Base-by-base conservation (phyloP, 345 rosid species). In the Eucalyptus lansdowneana region DNA sequence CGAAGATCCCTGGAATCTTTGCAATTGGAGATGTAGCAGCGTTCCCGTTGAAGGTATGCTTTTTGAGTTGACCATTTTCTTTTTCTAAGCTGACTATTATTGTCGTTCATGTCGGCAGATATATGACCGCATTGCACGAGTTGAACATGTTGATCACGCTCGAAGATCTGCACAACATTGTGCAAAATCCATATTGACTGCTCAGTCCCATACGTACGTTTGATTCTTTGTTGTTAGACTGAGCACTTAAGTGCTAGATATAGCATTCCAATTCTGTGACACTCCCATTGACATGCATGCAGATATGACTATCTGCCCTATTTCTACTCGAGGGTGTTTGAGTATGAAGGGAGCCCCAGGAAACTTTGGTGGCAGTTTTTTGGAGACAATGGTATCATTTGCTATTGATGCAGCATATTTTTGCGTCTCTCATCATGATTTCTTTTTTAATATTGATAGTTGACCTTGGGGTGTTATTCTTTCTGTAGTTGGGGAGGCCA, bases 21-120 rank as follows among this genome's bases (percentile, higher is more conserved):
- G 98, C 98, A 91, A 93, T 98, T 89, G 99, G 99, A 94, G 99
- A 98, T 92, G 97, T 97, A 4, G 99, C 99, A 91, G 98, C 99
- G 86, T 98, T 98, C 92, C 99, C 98, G 4, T 91, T 98, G 89
- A 96, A 97, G 98, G 99, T 98, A 91, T 88, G 85, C 53, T 54
- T 49, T 86, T 56, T 34, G 51, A 86, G 45, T 6, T 34, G 80
- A 44, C 40, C 40, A n/a, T 49, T 31, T 44, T 21, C 19, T 56
- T 56, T 54, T 76, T 47, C 44, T 50, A 49, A 69, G 76, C 60
- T 50, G 24, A 54, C 89, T 80, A 89, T 69, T 80, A 27, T 31
- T 17, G 62, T 89, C 47, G 62, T 89, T 91, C 49, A 49, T 50
- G 25, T 87, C 47, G 87, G 90, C 94, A 98, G 99, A 95, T 97